These are phyloP conservation scores for Paramecium biaurelia DNA, from an alignment of 73 alveolate genomes.

Conservation along the genomic window DNA sequence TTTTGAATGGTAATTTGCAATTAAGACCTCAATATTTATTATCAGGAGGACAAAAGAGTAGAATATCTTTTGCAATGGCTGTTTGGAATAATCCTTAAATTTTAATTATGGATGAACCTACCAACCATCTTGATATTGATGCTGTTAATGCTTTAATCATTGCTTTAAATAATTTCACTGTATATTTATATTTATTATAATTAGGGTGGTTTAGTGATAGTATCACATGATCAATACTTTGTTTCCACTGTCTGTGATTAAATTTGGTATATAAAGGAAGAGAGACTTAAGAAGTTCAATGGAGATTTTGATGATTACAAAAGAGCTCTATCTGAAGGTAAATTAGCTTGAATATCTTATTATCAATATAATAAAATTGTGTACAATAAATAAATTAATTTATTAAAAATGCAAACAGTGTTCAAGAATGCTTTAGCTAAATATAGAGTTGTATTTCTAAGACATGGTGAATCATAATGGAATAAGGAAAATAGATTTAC, in stretches of 20 bases:
- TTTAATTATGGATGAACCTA: conserved; percentile 98
- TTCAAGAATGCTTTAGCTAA: background rate
- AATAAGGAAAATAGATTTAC: conserved; percentile 96
- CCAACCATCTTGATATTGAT: conserved; percentile 98
- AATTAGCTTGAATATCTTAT: conserved; percentile 37
- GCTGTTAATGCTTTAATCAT: conserved; percentile 98
- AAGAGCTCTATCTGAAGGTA: conserved; percentile 61
- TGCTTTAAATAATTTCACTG: conserved; percentile 90
- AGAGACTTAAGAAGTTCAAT: conserved; percentile 85
- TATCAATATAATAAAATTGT: background rate
- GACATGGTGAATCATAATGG: conserved; percentile 98
- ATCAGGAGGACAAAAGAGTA: conserved; percentile 98
- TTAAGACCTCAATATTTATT: conserved; percentile 93
- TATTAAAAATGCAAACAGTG: background rate
- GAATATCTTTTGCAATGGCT: conserved; percentile 98
- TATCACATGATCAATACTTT: conserved; percentile 97
- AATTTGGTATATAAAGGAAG: conserved; percentile 90
- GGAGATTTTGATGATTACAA: conserved; percentile 97
- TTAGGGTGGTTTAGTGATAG: conserved; percentile 97
- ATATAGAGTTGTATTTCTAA: conserved; percentile 76
- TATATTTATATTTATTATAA: background rate
- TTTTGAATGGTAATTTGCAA: conserved; percentile 92
- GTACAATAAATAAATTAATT: background rate
- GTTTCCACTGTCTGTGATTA: conserved; percentile 94
- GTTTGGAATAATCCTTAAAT: conserved; percentile 97